Conservation (phyloP, 2,329 filamentous ascomycete species). For the Cytospora chrysosperma region DNA sequence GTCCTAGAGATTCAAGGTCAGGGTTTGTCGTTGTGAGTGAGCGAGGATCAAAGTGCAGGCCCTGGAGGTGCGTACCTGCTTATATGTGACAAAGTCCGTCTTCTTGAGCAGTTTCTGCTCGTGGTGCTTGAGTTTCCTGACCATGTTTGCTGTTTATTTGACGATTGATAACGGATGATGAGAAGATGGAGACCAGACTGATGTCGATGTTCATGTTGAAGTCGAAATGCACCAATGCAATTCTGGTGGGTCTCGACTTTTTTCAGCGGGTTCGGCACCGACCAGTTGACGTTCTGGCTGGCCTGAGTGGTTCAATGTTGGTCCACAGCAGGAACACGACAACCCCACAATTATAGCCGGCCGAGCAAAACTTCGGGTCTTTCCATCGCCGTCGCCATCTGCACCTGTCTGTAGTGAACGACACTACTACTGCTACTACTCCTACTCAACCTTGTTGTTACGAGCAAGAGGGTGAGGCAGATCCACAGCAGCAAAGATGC, state of each 20-base stretch:
- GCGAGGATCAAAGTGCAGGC: background rate
- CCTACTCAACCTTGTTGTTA: background rate
- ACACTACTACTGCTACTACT: background rate
- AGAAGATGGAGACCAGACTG: background rate
- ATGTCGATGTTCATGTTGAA: constrained; percentile 18
- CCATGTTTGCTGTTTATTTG: constrained; percentile 58
- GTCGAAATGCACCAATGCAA: background rate
- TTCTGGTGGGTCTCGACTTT: constrained; percentile 26
- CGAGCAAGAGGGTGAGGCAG: background rate
- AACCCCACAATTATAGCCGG: constrained; percentile 2
- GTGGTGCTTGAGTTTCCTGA: constrained; percentile 93
- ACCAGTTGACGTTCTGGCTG: background rate
- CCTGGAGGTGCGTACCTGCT: constrained; percentile 45
- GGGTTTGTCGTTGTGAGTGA: background rate
- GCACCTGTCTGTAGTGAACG: background rate
- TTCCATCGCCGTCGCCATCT: too few species aligned
- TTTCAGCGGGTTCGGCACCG: constrained; percentile 19
- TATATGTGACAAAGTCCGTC: constrained; percentile 94
- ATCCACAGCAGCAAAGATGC: constrained; percentile 20
- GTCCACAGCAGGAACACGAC: background rate
- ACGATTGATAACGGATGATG: background rate
- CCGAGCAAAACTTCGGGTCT: constrained; percentile 20
- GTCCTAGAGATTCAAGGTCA: constrained; percentile 46
- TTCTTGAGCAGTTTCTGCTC: constrained; percentile 92
- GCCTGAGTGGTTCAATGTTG: too few species aligned